Percentiles rank a stretch among this genome's conserved stretches.
Conservation (phyloP, 2,329 filamentous ascomycete species). For the Calonectria ilicicola region DNA sequence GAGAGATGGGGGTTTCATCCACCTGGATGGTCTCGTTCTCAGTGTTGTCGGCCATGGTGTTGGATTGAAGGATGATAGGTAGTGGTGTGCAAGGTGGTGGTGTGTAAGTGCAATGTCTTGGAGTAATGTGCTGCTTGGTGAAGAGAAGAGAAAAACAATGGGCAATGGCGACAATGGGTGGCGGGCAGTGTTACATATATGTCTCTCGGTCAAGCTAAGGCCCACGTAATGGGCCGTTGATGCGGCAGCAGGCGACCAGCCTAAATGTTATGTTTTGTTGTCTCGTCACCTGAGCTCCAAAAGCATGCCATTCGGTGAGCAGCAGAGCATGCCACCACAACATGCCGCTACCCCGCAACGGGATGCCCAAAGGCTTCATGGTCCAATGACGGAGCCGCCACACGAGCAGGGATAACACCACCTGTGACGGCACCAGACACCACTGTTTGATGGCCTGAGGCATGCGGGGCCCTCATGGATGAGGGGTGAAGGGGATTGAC, state of each 20-base stretch:
- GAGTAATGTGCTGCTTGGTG: not conserved
- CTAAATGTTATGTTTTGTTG: constrained; percentile 39
- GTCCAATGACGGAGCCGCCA: constrained; percentile 26
- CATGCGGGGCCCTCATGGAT: not conserved
- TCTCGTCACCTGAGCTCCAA: constrained; percentile 35
- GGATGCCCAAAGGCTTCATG: not conserved
- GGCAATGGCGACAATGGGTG: constrained; percentile 22
- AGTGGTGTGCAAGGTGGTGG: not conserved
- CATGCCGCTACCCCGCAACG: constrained; percentile 43
- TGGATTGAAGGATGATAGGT: constrained; percentile 6
- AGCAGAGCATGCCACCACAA: constrained; percentile 24
- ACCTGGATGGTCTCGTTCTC: constrained; percentile 46
- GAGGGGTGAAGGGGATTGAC: not conserved
- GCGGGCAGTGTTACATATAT: constrained; percentile 40
- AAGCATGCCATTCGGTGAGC: constrained; percentile 27
- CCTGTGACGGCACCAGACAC: constrained; percentile 10
- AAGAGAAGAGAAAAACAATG: constrained; percentile 23
- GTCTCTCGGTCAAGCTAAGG: constrained; percentile 33
- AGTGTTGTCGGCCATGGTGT: constrained; percentile 45
- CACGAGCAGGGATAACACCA: constrained; percentile 40
- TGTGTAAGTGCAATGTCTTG: constrained; percentile 17
- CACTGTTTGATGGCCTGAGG: constrained; percentile 14
- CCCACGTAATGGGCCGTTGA: constrained; percentile 41
- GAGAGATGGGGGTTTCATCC: constrained; percentile 66
- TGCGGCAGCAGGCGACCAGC: constrained; percentile 37